phyloP scores from a whole-genome alignment of 225 moss, liverwort and hornwort species.

The Bryoerythrophyllum caledonicum region DNA sequence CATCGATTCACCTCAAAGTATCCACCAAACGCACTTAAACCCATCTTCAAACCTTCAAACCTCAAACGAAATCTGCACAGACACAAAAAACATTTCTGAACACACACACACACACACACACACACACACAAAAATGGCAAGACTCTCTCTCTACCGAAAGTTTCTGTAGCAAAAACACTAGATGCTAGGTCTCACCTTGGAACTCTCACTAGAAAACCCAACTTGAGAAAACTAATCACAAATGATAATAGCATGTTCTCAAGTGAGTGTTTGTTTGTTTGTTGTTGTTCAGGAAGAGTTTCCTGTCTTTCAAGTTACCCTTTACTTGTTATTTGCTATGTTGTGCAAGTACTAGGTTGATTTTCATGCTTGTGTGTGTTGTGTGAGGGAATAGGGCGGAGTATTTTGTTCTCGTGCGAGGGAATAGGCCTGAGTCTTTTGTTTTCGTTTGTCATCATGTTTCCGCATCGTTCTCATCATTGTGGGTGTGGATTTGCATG shows the following conservation, averaged over 20 bases:
- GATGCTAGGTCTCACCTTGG: background rate
- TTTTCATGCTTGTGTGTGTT: background rate
- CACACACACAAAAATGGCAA: no score
- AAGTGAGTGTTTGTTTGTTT: background rate
- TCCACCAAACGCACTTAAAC: constrained; percentile 8
- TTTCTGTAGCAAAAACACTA: background rate
- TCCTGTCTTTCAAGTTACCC: background rate
- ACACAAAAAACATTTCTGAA: background rate
- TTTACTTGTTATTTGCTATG: background rate
- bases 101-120: no score
- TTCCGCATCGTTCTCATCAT: background rate
- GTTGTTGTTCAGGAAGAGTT: background rate
- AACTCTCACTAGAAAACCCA: background rate
- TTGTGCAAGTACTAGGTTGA: background rate
- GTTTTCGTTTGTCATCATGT: background rate
- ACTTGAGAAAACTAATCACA: background rate
- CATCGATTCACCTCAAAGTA: background rate
- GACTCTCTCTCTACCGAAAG: no score
- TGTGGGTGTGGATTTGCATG: background rate
- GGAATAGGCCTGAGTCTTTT: background rate
- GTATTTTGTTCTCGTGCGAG: background rate
- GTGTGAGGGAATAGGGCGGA: background rate
- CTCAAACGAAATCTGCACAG: background rate
- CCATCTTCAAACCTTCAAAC: constrained; percentile 4
- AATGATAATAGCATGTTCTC: background rate